Conservation (phyloP, 441 rosid species). For the Erodium trifolium region DNA sequence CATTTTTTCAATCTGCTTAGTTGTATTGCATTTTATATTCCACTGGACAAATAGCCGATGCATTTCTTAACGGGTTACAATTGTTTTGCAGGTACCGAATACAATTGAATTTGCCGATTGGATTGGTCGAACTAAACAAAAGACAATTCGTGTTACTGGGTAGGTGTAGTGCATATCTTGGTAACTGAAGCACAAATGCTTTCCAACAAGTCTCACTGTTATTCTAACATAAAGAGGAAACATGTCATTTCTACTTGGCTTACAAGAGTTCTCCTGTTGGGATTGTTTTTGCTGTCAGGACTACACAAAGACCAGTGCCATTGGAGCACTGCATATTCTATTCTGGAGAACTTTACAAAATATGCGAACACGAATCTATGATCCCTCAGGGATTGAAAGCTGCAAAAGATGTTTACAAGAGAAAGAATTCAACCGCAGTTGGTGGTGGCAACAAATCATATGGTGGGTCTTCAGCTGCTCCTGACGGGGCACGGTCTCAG, state of each 20-base stretch:
- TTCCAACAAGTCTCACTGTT: conserved; percentile 2
- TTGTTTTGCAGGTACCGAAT: conserved; percentile 71
- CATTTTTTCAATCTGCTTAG: neutral
- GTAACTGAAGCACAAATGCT: conserved; percentile 14
- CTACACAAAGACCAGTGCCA: conserved; percentile 91
- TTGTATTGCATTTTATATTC: neutral
- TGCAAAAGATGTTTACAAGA: conserved; percentile 71
- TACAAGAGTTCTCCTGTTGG: neutral
- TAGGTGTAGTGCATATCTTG: conserved; percentile 29
- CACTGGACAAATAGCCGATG: neutral
- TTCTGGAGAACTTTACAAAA: conserved; percentile 78
- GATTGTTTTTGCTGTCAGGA: conserved; percentile 40
- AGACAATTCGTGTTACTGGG: conserved; percentile 91
- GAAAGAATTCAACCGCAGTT: conserved; percentile 46
- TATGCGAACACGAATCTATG: conserved; percentile 70
- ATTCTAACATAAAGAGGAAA: neutral
- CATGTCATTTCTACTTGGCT: neutral
- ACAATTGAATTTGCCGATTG: conserved; percentile 93
- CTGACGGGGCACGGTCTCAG: conserved; percentile 51
- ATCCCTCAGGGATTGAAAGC: conserved; percentile 63
- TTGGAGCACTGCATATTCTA: conserved; percentile 90
- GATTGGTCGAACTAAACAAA: conserved; percentile 96
- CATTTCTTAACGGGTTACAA: conserved; percentile 6
- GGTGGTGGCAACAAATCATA: conserved; percentile 34
- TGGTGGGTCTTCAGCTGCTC: conserved; percentile 45